These are phyloP conservation scores for Fusarium decemcellulare DNA, from an alignment of 2,329 filamentous ascomycete species.

Conservation along the genomic window DNA sequence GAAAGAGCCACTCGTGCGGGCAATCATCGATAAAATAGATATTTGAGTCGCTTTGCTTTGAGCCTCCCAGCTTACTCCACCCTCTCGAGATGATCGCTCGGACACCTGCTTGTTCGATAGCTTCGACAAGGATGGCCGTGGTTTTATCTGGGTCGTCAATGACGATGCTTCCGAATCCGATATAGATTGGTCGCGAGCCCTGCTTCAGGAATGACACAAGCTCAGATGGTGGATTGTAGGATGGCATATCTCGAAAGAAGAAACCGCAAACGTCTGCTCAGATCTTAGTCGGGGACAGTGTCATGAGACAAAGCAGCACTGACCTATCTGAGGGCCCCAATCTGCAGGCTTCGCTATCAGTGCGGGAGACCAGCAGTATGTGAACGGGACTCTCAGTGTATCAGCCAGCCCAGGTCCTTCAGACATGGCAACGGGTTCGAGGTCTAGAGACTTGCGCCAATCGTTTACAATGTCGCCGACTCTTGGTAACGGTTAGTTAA, in stretches of 20 bases:
- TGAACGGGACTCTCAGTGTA: conserved; percentile 77
- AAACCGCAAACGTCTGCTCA: conserved; percentile 69
- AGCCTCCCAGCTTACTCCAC: conserved; percentile 77
- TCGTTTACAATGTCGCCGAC: conserved; percentile 31
- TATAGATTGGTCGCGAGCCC: conserved; percentile 75
- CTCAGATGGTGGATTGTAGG: conserved; percentile 68
- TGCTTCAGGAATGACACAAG: conserved; percentile 68
- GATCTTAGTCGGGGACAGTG: not conserved
- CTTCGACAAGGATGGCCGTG: conserved; percentile 77
- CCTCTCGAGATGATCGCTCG: conserved; percentile 79
- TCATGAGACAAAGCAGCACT: too few species aligned
- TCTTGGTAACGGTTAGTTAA: not conserved
- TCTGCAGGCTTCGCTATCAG: conserved; percentile 76
- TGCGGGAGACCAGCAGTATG: conserved; percentile 83
- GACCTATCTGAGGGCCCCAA: conserved; percentile 70
- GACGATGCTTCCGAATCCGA: conserved; percentile 81
- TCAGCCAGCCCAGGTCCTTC: conserved; percentile 79
- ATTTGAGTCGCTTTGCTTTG: conserved; percentile 62
- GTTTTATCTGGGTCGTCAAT: conserved; percentile 77
- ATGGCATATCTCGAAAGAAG: conserved; percentile 71
- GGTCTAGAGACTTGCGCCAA: conserved; percentile 3
- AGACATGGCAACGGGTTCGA: not conserved
- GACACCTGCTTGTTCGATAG: conserved; percentile 72
- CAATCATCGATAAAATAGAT: conserved; percentile 79
- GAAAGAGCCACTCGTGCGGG: conserved; percentile 83